Base-by-base conservation (phyloP, 441 rosid species). In the Hura crepitans region DNA sequence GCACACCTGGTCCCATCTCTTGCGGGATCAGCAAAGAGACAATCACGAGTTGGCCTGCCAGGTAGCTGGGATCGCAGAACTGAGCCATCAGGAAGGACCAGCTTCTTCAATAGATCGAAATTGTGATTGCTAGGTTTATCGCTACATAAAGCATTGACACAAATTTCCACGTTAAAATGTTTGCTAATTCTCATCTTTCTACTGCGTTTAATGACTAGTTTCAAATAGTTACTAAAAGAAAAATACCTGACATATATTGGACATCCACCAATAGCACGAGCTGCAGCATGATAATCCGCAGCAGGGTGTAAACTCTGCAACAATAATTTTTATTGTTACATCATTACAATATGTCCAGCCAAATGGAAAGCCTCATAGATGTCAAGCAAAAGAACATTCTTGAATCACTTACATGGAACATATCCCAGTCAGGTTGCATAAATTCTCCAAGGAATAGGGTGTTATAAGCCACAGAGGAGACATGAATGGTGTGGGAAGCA, bases 401-500 rank as follows among this genome's bases (percentile, higher is more conserved):
- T 12, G 15, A 51, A 72, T 76, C 17, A 82, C 97, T 83, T 81
- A 91, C 98, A 71, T 91, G 97, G 81, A 93, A 93, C 98, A 93
- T 93, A 81, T 93, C 98, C 97, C 97, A 93, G 64, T 93, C 98
- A 77, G 97, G 93, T 70, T 88, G 97, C 95, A 91, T 89, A 70
- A 93, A 91, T 77, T 93, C 97, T 51, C 97, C 96, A 27, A 93
- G 97, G 84, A 93, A 91, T 49, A 93, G 84, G 2, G 86, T 82
- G 79, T 91, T 93, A 67, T 89, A 93, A 4, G 95, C 92, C 46
- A 93, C 98, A 0, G 97, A 89, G 6, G 97, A 93, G n/a, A 93
- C 85, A 57, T 89, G 98, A 67, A 91, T 87, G 30, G 97, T 93
- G 82, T 93, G 98, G 42, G 97, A 91, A 65, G 98, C 95, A 66